phyloP scores from a whole-genome alignment of 2,329 filamentous ascomycete species.

The Monilinia aucupariae region DNA sequence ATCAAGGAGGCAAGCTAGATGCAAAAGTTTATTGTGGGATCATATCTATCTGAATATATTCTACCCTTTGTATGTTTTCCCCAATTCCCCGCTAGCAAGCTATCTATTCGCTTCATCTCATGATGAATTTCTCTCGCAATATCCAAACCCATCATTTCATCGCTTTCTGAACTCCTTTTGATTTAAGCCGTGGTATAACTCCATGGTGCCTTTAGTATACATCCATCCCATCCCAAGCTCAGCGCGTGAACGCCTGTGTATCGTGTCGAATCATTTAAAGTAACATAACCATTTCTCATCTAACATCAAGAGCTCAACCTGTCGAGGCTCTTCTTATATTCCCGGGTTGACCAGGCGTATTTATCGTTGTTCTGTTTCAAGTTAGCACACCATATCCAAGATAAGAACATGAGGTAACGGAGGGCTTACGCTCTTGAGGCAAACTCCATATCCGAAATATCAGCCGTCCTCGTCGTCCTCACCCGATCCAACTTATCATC shows the following conservation, averaged over 20 bases:
- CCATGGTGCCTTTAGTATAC: not conserved
- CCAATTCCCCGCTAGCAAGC: not conserved
- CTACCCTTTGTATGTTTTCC: not conserved
- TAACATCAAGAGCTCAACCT: not conserved
- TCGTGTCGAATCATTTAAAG: not conserved
- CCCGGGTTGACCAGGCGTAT: not conserved
- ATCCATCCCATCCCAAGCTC: not conserved
- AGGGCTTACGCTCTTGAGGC: not conserved
- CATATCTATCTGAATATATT: not conserved
- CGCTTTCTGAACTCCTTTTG: not conserved
- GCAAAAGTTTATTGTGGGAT: no score
- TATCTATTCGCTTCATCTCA: not conserved
- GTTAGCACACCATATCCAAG: not conserved
- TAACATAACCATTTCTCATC: not conserved
- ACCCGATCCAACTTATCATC: not conserved
- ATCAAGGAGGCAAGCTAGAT: not conserved
- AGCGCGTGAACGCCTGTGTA: slow-evolving; percentile 1
- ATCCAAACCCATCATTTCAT: not conserved
- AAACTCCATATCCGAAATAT: slow-evolving; percentile 4
- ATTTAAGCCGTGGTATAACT: not conserved
- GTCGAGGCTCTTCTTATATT: slow-evolving; percentile 1
- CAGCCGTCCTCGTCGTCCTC: not conserved
- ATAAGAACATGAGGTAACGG: no score
- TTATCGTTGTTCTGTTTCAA: not conserved
- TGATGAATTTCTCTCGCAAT: not conserved